A percentile compares a stretch with the other conserved stretches of the same genome.
Conservation (phyloP, 2,329 filamentous ascomycete genomes). For the Fusarium praegraminearum region DNA sequence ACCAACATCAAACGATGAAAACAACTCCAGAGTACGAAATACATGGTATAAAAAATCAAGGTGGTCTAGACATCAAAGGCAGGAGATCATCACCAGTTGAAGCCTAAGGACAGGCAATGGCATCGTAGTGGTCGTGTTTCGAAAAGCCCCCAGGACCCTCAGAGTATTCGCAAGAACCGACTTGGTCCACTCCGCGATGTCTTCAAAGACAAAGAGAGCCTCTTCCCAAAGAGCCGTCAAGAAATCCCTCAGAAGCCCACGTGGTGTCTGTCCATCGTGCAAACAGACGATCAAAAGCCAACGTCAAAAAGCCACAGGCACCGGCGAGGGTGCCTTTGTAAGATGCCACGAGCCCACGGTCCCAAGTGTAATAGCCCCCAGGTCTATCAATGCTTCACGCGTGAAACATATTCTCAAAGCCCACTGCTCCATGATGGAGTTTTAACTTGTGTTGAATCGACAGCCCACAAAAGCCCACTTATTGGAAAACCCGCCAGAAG, state of each 20-base stretch:
- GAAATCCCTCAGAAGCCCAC: constrained; percentile 59
- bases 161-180: constrained; percentile 53
- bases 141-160: constrained; percentile 56
- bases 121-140: constrained; percentile 38
- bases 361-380: constrained; percentile 63
- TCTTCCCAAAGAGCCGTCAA: constrained; percentile 53
- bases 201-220: constrained; percentile 33
- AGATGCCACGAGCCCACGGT: constrained; percentile 57
- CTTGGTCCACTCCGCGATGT: constrained; percentile 48
- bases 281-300: constrained; percentile 47
- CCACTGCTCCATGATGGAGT: constrained; percentile 58
- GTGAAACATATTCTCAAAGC: constrained; percentile 65
- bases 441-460: constrained; percentile 62
- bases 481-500: constrained; percentile 57
- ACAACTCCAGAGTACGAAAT: constrained; percentile 33
- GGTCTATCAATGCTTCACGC: constrained; percentile 62
- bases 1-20: constrained; percentile 43
- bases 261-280: constrained; percentile 45
- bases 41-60: constrained; percentile 35
- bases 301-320: constrained; percentile 52
- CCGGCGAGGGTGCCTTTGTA: constrained; percentile 29
- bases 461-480: constrained; percentile 66
- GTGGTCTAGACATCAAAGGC: constrained; percentile 31
- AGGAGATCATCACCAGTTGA: constrained; percentile 35
- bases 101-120: constrained; percentile 33